phyloP scores from a whole-genome alignment of 2,329 filamentous ascomycete genomes.

The Trichoderma polysporum region DNA sequence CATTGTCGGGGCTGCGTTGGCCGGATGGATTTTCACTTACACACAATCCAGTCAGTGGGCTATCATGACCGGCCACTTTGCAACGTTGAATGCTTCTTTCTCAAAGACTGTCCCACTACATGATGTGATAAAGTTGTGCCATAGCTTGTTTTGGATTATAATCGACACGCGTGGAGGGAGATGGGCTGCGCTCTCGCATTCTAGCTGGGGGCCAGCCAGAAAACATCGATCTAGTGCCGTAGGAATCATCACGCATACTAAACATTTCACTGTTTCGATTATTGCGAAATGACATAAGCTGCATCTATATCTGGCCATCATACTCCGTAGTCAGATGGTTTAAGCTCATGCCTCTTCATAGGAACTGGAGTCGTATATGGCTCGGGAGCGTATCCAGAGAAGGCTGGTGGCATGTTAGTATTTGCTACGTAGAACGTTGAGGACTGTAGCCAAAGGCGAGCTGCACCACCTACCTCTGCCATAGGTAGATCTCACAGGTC shows the following conservation, averaged over 20 bases:
- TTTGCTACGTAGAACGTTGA: not conserved
- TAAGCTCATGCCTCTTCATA: not conserved
- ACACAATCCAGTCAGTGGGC: not conserved
- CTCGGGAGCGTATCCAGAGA: not conserved
- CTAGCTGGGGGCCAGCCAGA: not conserved
- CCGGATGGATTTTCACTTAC: too few species aligned
- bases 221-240: not conserved
- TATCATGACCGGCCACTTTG: not conserved
- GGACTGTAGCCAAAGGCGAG: not conserved
- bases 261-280: not conserved
- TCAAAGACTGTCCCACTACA: not conserved
- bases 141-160: not conserved
- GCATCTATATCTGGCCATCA: not conserved
- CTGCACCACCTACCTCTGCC: not conserved
- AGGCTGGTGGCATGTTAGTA: not conserved
- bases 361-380: not conserved
- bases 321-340: not conserved
- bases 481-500: not conserved
- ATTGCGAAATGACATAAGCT: not conserved
- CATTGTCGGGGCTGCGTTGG: too few species aligned
- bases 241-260: not conserved
- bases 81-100: not conserved
- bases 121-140: not conserved
- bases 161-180: not conserved
- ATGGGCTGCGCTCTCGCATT: not conserved